These are phyloP conservation scores for Trametes cinnabarina DNA, from an alignment of 768 basidiomycete genomes.

Conservation along the genomic window DNA sequence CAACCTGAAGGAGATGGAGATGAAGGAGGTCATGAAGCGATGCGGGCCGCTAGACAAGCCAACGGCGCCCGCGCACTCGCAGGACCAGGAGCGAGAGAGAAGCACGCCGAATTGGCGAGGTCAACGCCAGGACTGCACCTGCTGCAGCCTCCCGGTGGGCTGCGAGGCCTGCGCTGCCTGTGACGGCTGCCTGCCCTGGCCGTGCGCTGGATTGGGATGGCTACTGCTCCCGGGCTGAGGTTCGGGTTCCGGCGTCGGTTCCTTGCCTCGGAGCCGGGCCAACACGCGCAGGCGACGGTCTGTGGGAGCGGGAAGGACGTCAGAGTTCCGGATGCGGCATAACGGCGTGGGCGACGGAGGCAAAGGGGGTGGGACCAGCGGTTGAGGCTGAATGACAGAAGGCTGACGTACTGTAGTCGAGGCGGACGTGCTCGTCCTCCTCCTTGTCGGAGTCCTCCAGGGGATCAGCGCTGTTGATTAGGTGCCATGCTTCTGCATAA, in stretches of 20 bases:
- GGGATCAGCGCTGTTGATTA: constrained; percentile 60
- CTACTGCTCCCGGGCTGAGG: constrained; percentile 7
- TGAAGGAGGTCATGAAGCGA: neutral
- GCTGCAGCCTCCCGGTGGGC: constrained; percentile 27
- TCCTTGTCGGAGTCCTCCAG: constrained; percentile 75
- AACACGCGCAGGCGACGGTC: constrained; percentile 40
- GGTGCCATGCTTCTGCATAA: constrained; percentile 70
- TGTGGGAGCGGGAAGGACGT: constrained; percentile 26
- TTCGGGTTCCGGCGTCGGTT: constrained; percentile 46
- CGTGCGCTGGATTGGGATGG: no score
- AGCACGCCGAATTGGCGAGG: neutral
- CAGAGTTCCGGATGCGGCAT: neutral
- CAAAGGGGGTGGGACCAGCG: neutral
- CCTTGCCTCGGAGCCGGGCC: constrained; percentile 48
- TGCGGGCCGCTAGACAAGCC: neutral
- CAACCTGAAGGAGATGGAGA: neutral
- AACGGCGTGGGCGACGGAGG: neutral
- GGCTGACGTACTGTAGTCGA: constrained; percentile 60
- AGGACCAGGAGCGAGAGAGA: neutral
- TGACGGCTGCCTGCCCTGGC: no score
- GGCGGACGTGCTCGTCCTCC: constrained; percentile 56
- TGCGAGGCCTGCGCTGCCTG: neutral
- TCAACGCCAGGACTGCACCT: constrained; percentile 29
- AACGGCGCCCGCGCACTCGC: neutral
- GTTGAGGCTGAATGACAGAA: neutral